Evolutionary conservation across 805 yeast genomes (phyloP).

Genomic region (Hyphopichia homilentoma): DNA sequence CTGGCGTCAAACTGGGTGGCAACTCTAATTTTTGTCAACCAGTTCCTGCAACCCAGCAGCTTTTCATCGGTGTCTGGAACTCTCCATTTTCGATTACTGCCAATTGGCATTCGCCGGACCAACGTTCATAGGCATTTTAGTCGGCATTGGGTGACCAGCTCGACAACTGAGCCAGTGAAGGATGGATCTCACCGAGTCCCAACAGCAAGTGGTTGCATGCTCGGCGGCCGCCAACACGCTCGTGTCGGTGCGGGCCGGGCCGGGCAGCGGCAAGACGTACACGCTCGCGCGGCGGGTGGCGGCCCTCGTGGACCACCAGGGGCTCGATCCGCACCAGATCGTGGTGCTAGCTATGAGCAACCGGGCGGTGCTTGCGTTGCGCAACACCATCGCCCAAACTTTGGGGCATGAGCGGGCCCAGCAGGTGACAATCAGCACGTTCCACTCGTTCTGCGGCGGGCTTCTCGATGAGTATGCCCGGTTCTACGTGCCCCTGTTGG

Average conservation of each 20-base stretch:
- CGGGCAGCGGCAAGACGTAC: constrained; percentile 71
- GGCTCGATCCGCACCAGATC: constrained; percentile 49
- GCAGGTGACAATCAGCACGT: constrained; percentile 48
- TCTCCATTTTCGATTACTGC: too few species aligned
- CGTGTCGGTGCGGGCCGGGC: constrained; percentile 60
- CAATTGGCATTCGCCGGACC: too few species aligned
- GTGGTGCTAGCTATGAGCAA: constrained; percentile 67
- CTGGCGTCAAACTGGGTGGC: too few species aligned
- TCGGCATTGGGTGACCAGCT: too few species aligned
- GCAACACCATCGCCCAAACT: constrained; percentile 22
- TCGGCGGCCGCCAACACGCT: constrained; percentile 38
- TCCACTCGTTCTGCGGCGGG: constrained; percentile 59
- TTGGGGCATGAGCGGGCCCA: constrained; percentile 31
- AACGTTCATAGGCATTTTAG: too few species aligned
- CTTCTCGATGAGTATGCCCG: constrained; percentile 39
- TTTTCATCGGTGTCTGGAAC: too few species aligned
- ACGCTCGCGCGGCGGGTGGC: constrained; percentile 55
- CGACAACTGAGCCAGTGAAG: too few species aligned
- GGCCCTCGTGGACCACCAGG: constrained; percentile 34
- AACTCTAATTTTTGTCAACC: too few species aligned
- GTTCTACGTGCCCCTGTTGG: constrained; percentile 8
- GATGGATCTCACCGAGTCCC: constrained; percentile 38
- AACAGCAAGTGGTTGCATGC: constrained; percentile 40
- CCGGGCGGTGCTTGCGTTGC: constrained; percentile 54
- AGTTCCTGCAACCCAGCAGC: too few species aligned